Conservation (phyloP, 768 basidiomycete genomes). For the Phaffia tasmanica region DNA sequence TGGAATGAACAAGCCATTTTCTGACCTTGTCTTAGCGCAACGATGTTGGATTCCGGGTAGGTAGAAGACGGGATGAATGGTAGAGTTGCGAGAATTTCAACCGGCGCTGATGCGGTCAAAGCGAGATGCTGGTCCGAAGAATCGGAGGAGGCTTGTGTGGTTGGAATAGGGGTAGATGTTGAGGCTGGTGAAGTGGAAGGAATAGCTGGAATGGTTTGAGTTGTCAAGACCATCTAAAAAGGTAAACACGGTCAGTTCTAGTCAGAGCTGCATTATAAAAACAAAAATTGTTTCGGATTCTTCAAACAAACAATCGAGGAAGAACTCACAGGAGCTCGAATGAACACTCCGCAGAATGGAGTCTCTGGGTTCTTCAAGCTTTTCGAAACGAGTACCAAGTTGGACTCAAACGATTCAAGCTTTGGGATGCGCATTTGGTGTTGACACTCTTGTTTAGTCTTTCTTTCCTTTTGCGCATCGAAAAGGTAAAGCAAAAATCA, state of each 20-base stretch:
- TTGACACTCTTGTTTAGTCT: not conserved
- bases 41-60: constrained; percentile 13
- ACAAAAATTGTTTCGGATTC: too few species aligned
- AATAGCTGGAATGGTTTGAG: not conserved
- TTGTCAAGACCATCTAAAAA: constrained; percentile 6
- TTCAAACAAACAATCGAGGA: not conserved
- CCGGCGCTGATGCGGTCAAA: not conserved
- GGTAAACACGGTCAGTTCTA: not conserved
- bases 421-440: not conserved
- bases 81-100: constrained; percentile 17
- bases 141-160: not conserved
- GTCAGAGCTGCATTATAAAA: not conserved
- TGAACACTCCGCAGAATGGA: constrained; percentile 22
- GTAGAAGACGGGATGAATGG: constrained; percentile 13
- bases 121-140: not conserved
- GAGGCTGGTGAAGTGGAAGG: not conserved
- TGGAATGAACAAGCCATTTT: constrained; percentile 22
- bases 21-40: constrained; percentile 17
- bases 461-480: not conserved
- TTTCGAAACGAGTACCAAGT: constrained; percentile 1
- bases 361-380: not conserved
- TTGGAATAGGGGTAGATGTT: not conserved
- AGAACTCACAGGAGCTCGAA: constrained; percentile 22
- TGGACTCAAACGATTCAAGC: constrained; percentile 24
- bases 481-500: not conserved